phyloP scores from a whole-genome alignment of 129 eudicot genomes.

The Flaveria robusta region DNA sequence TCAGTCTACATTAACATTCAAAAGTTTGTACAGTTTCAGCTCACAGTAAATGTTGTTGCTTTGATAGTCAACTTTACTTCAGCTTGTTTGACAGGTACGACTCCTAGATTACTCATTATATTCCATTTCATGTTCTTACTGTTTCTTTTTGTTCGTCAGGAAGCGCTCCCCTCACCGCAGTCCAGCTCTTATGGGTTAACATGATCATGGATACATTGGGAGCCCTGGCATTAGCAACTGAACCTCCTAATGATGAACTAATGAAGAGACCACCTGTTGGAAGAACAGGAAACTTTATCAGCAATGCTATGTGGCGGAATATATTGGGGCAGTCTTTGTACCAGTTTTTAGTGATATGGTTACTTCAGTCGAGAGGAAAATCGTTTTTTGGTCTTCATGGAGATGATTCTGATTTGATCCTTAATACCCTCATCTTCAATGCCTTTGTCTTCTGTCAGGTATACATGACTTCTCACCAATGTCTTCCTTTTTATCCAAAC shows the following conservation, averaged over 20 bases:
- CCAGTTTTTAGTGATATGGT: constrained; percentile 78
- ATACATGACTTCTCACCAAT: neutral
- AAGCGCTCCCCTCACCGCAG: constrained; percentile 93
- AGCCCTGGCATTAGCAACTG: constrained; percentile 94
- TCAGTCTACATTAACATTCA: constrained; percentile 91
- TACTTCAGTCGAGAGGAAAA: constrained; percentile 73
- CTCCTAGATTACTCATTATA: neutral
- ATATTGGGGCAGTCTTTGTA: constrained; percentile 86
- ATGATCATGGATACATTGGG: constrained; percentile 99
- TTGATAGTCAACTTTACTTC: constrained; percentile 85
- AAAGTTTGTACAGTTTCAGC: constrained; percentile 95
- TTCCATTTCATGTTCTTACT: neutral
- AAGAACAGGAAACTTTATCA: constrained; percentile 81
- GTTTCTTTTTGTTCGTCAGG: constrained; percentile 41
- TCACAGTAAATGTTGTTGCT: constrained; percentile 95
- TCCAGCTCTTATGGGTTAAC: constrained; percentile 97
- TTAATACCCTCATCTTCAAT: constrained; percentile 91
- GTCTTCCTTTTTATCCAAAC: neutral
- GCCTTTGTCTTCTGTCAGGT: constrained; percentile 99
- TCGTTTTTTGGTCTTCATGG: constrained; percentile 51
- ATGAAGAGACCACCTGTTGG: constrained; percentile 96
- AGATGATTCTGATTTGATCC: constrained; percentile 54
- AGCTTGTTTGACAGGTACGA: constrained; percentile 85
- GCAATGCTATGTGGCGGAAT: constrained; percentile 91
- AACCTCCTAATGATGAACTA: constrained; percentile 88